A percentile compares a stretch with the other conserved stretches of the same genome.
Conservation (phyloP, 805 yeast species). For the Wickerhamomyces tratensis region DNA sequence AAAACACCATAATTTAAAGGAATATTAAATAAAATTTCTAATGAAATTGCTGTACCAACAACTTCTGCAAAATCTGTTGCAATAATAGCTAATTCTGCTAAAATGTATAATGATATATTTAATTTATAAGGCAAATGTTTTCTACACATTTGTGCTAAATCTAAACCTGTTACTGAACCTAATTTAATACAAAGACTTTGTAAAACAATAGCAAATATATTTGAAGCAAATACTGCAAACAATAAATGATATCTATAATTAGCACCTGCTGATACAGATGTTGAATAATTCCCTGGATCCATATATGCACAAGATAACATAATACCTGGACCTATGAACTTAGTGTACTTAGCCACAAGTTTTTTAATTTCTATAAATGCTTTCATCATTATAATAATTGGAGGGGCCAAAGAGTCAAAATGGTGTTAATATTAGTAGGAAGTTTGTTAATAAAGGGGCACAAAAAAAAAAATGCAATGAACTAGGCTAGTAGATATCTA, state of each 20-base stretch:
- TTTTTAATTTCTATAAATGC: background rate
- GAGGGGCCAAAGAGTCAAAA: too few relatives aligned
- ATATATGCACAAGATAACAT: conserved; percentile 74
- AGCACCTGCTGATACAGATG: conserved; percentile 76
- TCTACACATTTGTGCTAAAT: conserved; percentile 70
- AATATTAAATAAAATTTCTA: conserved; percentile 64
- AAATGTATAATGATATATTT: conserved; percentile 48
- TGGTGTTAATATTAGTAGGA: too few relatives aligned
- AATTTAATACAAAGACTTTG: conserved; percentile 66
- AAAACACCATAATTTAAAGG: conserved; percentile 72
- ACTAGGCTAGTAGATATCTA: too few relatives aligned
- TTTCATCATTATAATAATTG: too few relatives aligned
- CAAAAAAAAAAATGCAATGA: too few relatives aligned
- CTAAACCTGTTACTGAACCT: conserved; percentile 74
- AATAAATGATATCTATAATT: conserved; percentile 58
- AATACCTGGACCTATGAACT: conserved; percentile 72
- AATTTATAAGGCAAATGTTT: conserved; percentile 52
- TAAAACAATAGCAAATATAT: conserved; percentile 61
- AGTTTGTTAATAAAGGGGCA: too few relatives aligned
- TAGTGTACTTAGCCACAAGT: conserved; percentile 35
- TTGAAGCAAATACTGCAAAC: conserved; percentile 56
- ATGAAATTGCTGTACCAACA: conserved; percentile 84
- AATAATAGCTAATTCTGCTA: conserved; percentile 81
- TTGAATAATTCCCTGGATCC: conserved; percentile 82
- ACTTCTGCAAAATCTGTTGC: conserved; percentile 94